Evolutionary conservation across 768 basidiomycete genomes (phyloP).

Genomic region (Tylopilus intermedius): DNA sequence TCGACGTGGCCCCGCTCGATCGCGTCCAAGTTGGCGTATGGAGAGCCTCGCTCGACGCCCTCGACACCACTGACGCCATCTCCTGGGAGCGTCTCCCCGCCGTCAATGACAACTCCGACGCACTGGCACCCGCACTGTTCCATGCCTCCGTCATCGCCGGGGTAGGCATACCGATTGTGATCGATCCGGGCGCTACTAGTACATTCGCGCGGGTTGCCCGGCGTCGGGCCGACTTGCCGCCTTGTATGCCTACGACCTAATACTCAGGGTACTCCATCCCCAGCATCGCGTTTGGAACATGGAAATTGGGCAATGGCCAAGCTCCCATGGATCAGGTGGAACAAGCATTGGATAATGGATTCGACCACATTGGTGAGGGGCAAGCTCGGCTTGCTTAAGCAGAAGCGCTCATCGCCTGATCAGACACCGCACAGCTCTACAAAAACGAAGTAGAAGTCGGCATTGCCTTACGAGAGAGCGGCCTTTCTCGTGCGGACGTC

Average conservation of each 20-base stretch:
- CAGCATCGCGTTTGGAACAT: slow-evolving; percentile 62
- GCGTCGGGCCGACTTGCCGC: too few relatives aligned
- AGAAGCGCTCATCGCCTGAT: neutral
- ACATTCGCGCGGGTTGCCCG: too few relatives aligned
- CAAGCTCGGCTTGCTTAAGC: neutral
- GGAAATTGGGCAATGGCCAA: slow-evolving; percentile 56
- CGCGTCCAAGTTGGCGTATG: slow-evolving; percentile 29
- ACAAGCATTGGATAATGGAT: slow-evolving; percentile 58
- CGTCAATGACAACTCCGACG: slow-evolving; percentile 23
- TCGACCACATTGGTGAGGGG: slow-evolving; percentile 55
- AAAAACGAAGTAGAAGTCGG: slow-evolving; percentile 54
- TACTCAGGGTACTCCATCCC: slow-evolving; percentile 40
- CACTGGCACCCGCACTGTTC: slow-evolving; percentile 29
- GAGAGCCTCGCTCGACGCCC: slow-evolving; percentile 16
- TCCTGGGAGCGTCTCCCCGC: slow-evolving; percentile 30
- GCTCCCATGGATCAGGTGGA: slow-evolving; percentile 50
- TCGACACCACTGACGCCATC: neutral
- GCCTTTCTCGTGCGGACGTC: slow-evolving; percentile 51
- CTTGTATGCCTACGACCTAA: slow-evolving; percentile 2
- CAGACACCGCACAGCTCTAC: slow-evolving; percentile 63
- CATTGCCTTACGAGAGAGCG: slow-evolving; percentile 42
- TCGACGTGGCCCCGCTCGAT: slow-evolving; percentile 32
- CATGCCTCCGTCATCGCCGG: slow-evolving; percentile 30
- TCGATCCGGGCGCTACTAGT: too few relatives aligned
- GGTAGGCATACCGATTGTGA: slow-evolving; percentile 21